Base-by-base conservation (phyloP, 2,329 filamentous ascomycete species). In the Exophiala oligosperma region DNA sequence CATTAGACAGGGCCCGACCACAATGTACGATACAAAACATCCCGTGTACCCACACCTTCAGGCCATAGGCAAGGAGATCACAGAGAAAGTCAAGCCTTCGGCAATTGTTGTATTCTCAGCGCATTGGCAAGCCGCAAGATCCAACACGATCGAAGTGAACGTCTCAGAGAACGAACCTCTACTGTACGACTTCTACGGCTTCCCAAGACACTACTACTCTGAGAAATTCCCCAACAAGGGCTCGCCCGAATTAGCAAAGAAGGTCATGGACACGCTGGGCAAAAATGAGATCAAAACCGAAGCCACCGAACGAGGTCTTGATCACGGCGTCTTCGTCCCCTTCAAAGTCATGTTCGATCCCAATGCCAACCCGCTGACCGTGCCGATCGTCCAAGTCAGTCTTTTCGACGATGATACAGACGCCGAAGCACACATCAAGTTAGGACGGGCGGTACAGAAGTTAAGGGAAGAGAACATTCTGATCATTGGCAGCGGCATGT, bases 91-190 rank as follows among this genome's bases (percentile, higher is more conserved):
- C 44, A 87, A 86, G 66, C 89, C 89, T 1, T 86, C 83, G 61
- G 89, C 88, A 1, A 81, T 92, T 14, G 84, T 92, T 1, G 86
- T 91, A 26, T 87, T 92, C 69, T 91, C 88, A 0, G 89, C 88
- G 1, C 89, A 92, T 72, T 92, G 89, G 89, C 85, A 90, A 73
- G 84, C 80, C 5, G 54, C 59, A 21, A 54, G 68, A 1, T 72
- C 73, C 40, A 75, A 80, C 65, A 78, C 75, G 2, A 81, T 91
- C 61, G 77, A 87, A 66, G 80, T 91, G 64, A 91, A 90, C 70
- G 83, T 81, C 7, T 84, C 82, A 2, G 84, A 84, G 56, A 74
- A 79, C n/a, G 84, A 81, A 2, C 82, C 86, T 57, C 69, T 91
- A 63, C 88, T 91, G 51, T 91, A 90, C 70, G 88, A 91, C 69